Conservation (phyloP, 257 asterid genomes). For the Ocimum tenuiflorum region DNA sequence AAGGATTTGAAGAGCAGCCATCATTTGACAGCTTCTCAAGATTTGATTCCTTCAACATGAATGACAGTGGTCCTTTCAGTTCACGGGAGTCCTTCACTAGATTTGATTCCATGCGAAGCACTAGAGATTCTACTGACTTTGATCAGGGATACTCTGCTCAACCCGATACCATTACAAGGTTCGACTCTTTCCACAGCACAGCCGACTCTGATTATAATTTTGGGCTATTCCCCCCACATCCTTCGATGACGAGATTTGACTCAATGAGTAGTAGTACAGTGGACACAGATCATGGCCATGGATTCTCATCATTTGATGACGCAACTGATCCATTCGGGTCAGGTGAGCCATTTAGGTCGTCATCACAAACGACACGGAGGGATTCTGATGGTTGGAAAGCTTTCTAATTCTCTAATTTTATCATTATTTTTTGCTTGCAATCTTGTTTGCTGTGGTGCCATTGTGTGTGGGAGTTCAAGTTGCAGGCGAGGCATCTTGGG, state of each 20-base stretch:
- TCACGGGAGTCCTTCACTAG: constrained; percentile 59
- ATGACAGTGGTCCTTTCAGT: constrained; percentile 45
- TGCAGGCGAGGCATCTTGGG: constrained; percentile 16
- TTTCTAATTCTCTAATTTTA: constrained; percentile 34
- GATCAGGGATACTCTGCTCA: constrained; percentile 53
- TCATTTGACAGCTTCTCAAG: constrained; percentile 58
- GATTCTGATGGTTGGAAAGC: constrained; percentile 85
- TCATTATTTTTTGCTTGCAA: constrained; percentile 7
- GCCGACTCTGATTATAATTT: constrained; percentile 62
- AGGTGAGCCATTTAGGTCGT: constrained; percentile 54
- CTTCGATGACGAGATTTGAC: constrained; percentile 48
- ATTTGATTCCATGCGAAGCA: constrained; percentile 75
- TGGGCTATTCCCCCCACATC: constrained; percentile 34
- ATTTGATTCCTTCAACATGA: constrained; percentile 54
- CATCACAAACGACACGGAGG: constrained; percentile 60
- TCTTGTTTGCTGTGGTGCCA: constrained; percentile 18
- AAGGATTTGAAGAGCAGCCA: constrained; percentile 37
- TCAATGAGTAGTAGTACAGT: constrained; percentile 49
- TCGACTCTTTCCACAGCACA: constrained; percentile 78
- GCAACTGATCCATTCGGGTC: constrained; percentile 65
- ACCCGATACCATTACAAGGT: constrained; percentile 51
- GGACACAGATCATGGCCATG: constrained; percentile 59
- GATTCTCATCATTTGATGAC: constrained; percentile 70
- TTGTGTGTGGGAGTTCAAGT: constrained; percentile 16
- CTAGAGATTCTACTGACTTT: constrained; percentile 55